Conservation (phyloP, 768 basidiomycete genomes). For the Lentinula aciculospora region DNA sequence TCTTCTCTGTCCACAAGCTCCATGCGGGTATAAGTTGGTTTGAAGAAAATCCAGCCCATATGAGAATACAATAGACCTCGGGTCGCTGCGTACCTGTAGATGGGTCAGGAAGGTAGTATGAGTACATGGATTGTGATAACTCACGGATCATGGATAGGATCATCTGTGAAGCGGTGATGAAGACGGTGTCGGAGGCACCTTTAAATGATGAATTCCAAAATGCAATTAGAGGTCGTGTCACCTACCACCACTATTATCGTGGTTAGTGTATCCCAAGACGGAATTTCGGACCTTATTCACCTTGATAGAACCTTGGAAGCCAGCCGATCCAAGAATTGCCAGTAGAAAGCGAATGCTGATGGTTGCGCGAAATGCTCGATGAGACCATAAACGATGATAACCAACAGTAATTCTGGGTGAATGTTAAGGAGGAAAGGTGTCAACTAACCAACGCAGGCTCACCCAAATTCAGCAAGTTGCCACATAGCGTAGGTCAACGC, state of each 20-base stretch:
- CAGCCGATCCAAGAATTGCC: conserved; percentile 63
- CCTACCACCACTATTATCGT: conserved; percentile 45
- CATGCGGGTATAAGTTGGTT: conserved; percentile 60
- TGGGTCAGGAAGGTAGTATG: neutral
- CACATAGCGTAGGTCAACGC: conserved; percentile 51
- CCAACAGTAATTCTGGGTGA: conserved; percentile 59
- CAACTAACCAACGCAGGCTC: neutral
- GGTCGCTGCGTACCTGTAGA: conserved; percentile 62
- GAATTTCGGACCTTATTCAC: conserved; percentile 21
- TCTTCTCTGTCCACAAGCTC: conserved; percentile 62
- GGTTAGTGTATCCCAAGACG: neutral
- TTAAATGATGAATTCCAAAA: neutral
- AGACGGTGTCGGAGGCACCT: conserved; percentile 72
- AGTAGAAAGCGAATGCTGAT: conserved; percentile 50
- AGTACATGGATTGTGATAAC: conserved; percentile 14
- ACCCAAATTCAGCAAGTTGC: conserved; percentile 73
- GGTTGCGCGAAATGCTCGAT: conserved; percentile 60
- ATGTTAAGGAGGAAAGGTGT: neutral
- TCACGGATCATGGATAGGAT: conserved; percentile 63
- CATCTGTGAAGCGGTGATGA: conserved; percentile 73
- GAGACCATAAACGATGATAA: conserved; percentile 78
- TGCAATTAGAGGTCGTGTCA: neutral
- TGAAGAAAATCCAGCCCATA: conserved; percentile 84
- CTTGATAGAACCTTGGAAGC: conserved; percentile 79
- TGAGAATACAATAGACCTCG: conserved; percentile 72